Conservation (phyloP, 805 yeast genomes). For the Yarrowia osloensis region DNA sequence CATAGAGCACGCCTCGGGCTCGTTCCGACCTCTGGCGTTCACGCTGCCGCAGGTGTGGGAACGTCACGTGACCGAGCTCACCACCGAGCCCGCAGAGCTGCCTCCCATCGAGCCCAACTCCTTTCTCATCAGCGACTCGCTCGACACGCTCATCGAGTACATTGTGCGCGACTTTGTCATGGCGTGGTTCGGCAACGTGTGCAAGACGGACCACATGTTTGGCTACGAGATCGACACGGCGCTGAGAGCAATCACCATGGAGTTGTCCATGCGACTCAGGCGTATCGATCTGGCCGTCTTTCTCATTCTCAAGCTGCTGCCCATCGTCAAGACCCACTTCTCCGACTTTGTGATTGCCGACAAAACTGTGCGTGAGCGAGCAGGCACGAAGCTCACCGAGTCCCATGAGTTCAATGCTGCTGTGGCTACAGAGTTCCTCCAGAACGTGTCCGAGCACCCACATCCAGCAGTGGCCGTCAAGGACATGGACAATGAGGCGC, state of each 20-base stretch:
- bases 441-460: conserved; percentile 48
- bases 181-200: conserved; percentile 56
- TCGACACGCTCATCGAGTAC: conserved; percentile 53
- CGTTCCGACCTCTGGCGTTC: conserved; percentile 4
- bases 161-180: conserved; percentile 56
- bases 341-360: conserved; percentile 51
- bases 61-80: conserved; percentile 18
- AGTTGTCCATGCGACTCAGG: conserved; percentile 48
- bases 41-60: conserved; percentile 17
- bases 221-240: conserved; percentile 49
- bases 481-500: conserved; percentile 42
- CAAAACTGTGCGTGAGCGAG: conserved; percentile 39
- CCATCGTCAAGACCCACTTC: conserved; percentile 67
- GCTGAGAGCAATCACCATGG: conserved; percentile 47
- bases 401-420: conserved; percentile 47
- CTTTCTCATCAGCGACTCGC: conserved; percentile 53
- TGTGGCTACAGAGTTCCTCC: conserved; percentile 50
- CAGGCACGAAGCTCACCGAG: conserved; percentile 41
- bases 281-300: conserved; percentile 57
- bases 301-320: conserved; percentile 59
- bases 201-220: conserved; percentile 46
- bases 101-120: conserved; percentile 49
- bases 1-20: conserved; percentile 4
- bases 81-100: conserved; percentile 7
- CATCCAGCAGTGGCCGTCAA: conserved; percentile 58